phyloP scores from a whole-genome alignment of 768 basidiomycete genomes.

The Boletus barrowsii region DNA sequence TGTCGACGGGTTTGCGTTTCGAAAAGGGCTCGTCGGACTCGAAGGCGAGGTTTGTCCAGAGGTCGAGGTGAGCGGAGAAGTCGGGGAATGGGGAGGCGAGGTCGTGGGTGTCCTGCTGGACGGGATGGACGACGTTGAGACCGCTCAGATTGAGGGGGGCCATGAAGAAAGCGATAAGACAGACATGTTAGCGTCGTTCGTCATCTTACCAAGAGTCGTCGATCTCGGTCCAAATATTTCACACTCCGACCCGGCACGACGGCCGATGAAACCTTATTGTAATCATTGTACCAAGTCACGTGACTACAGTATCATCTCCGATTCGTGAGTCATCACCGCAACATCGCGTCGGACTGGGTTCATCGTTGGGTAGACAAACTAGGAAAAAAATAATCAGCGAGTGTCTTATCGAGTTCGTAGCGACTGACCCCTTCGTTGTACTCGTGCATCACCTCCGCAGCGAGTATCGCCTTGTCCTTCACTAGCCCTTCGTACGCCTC shows the following conservation, averaged over 20 bases:
- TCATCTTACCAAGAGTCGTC: too few species aligned
- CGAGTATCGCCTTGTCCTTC: conserved; percentile 73
- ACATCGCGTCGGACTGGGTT: conserved; percentile 75
- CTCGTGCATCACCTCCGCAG: conserved; percentile 79
- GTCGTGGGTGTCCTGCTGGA: conserved; percentile 45
- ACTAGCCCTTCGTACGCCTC: conserved; percentile 56
- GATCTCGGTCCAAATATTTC: too few species aligned
- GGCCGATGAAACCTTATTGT: too few species aligned
- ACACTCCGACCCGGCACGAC: too few species aligned
- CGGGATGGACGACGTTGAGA: conserved; percentile 72
- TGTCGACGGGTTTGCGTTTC: conserved; percentile 31
- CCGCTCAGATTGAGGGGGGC: conserved; percentile 67
- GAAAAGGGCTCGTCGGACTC: conserved; percentile 65
- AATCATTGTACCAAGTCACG: not conserved
- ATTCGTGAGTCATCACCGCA: conserved; percentile 82
- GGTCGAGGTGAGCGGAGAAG: conserved; percentile 70
- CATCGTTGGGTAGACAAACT: conserved; percentile 85
- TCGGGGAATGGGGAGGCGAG: conserved; percentile 68
- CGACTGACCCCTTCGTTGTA: conserved; percentile 72
- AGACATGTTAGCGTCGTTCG: not conserved
- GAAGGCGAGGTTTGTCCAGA: conserved; percentile 83
- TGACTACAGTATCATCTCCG: conserved; percentile 50
- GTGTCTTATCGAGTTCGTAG: not conserved
- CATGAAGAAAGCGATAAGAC: conserved; percentile 35
- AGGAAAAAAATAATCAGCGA: not conserved